These are phyloP conservation scores for Stylosanthes scabra DNA, from an alignment of 331 rosid genomes.

Conservation along the genomic window DNA sequence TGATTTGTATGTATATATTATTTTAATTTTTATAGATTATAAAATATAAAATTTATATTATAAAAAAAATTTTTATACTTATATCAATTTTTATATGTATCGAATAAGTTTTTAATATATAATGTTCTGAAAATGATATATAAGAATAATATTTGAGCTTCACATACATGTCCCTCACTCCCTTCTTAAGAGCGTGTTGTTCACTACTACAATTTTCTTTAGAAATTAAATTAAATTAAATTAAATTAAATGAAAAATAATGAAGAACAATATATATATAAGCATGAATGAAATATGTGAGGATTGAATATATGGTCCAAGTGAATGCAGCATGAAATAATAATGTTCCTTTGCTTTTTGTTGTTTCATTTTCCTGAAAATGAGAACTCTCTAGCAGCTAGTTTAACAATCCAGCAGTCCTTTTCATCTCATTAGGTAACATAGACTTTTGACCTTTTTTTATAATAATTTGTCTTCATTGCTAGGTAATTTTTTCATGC, in stretches of 20 bases:
- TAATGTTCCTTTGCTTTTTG: not conserved
- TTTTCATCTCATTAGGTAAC: constrained; percentile 29
- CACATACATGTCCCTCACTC: constrained; percentile 13
- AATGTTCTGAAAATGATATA: no score
- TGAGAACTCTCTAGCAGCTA: constrained; percentile 1
- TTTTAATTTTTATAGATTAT: no score
- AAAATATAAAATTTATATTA: no score
- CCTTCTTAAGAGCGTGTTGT: constrained; percentile 16
- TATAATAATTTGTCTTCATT: not conserved
- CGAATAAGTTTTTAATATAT: no score
- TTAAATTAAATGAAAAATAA: not conserved
- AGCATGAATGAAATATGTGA: no score
- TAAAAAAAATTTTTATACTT: no score
- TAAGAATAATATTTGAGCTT: constrained; percentile 4
- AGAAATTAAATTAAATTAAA: no score
- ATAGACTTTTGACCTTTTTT: no score
- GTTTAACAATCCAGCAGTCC: constrained; percentile 9
- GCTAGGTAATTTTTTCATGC: not conserved
- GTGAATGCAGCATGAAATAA: not conserved
- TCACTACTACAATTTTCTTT: no score
- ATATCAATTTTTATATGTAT: no score
- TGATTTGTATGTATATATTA: no score
- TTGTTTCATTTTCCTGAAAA: not conserved
- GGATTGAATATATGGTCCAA: not conserved
- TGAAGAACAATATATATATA: not conserved